Base-by-base conservation (phyloP, 139 green algal genomes). In the Micromonas commoda region DNA sequence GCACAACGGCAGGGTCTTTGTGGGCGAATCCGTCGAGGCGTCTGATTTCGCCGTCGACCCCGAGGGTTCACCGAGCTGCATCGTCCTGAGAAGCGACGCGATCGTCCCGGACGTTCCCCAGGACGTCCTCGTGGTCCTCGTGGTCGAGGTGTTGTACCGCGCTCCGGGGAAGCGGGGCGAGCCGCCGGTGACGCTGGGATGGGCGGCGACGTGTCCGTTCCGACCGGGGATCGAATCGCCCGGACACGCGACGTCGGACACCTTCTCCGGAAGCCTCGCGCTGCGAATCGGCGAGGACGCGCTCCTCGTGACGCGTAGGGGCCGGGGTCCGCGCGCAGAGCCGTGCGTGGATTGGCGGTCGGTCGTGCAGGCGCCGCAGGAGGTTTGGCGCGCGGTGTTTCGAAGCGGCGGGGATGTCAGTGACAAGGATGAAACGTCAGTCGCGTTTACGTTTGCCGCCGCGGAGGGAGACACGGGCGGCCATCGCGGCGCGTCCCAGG, bases 1-100 rank as follows among this genome's bases (percentile, higher is more conserved):
- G 53, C 88, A 92, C 81, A 92, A 92, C 68, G 88, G 88, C 32
- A 83, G 88, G 61, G 82, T 71, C 13, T 92, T 89, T 83, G 81
- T 90, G 23, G 88, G 81, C 76, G 60, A 83, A 35, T 13, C 65
- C 26, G 38, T 86, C 73, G 76, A 68, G 78, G 45, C 65, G 78
- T 23, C 24, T 31, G 66, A 80, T 24, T 61, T 88, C 29, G 77
- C 77, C 45, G 45, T 16, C 9, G 45, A 57, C 45, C 9, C 16
- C 45, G 45, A 57, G 9, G 45, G 45, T 16, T 31, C 64, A 75
- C 81, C 81, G 77, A 82, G n/a, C n/a, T n/a, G 84, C 45, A 78
- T 88, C 61, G 66, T 89, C 57, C 84, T 86, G 69, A 65, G 81
- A 32, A 69, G 70, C 37, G 73, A 86, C 23, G 70, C 82, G 1